phyloP scores from a whole-genome alignment of 2,329 filamentous ascomycete genomes.

The Neurospora sp. region DNA sequence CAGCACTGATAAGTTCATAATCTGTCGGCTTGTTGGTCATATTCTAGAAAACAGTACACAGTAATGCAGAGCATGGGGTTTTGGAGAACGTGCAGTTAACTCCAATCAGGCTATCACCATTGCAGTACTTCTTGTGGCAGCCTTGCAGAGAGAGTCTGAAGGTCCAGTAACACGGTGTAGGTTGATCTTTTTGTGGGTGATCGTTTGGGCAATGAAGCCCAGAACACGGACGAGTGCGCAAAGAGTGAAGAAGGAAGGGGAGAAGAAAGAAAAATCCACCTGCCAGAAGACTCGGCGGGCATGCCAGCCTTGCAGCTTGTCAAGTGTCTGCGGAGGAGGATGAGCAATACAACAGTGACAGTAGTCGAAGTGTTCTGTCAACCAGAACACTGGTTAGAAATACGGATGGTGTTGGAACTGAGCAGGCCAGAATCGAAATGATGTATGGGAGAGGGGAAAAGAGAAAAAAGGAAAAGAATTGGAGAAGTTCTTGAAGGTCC shows the following conservation, averaged over 20 bases:
- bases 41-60: not conserved
- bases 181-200: too few relatives aligned
- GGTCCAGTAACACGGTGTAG: too few relatives aligned
- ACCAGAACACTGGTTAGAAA: not conserved
- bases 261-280: too few relatives aligned
- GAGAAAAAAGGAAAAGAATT: not conserved
- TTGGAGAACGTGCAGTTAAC: not conserved
- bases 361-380: not conserved
- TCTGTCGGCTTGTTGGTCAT: not conserved
- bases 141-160: not conserved
- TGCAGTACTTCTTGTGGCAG: not conserved
- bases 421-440: not conserved
- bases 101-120: not conserved
- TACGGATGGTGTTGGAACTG: not conserved
- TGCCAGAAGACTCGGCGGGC: too few relatives aligned
- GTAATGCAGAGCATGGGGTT: not conserved
- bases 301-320: too few relatives aligned
- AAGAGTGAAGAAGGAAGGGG: not conserved
- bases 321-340: not conserved
- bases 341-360: not conserved
- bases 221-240: too few relatives aligned
- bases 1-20: not conserved
- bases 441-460: not conserved
- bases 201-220: too few relatives aligned
- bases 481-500: not conserved